These are phyloP conservation scores for Luvunga scandens DNA, from an alignment of 345 rosid species.

Conservation along the genomic window DNA sequence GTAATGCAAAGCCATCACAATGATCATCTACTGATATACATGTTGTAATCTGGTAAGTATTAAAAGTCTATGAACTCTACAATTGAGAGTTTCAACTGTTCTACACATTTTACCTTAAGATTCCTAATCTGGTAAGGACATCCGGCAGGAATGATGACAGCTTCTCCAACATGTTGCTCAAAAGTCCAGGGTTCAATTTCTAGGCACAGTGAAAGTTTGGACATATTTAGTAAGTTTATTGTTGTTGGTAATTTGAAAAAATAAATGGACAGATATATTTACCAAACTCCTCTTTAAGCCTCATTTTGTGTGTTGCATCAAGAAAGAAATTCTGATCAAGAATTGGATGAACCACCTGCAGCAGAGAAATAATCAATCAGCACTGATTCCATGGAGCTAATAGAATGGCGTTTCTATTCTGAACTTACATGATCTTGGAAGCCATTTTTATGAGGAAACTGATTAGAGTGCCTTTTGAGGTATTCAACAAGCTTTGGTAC, in stretches of 20 bases:
- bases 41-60: neutral
- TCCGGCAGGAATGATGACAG: constrained; percentile 88
- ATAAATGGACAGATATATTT: constrained; percentile 22
- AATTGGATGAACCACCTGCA: constrained; percentile 77
- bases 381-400: constrained; percentile 7
- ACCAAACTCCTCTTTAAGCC: constrained; percentile 89
- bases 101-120: constrained; percentile 51
- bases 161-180: constrained; percentile 93
- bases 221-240: neutral
- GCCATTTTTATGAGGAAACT: constrained; percentile 42
- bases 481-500: constrained; percentile 78
- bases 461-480: constrained; percentile 58
- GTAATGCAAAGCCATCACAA: neutral
- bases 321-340: constrained; percentile 85
- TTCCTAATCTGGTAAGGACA: constrained; percentile 90
- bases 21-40: neutral
- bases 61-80: neutral
- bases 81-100: neutral
- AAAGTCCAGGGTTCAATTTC: constrained; percentile 96
- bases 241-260: neutral
- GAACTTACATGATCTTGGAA: constrained; percentile 53
- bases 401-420: neutral
- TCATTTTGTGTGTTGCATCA: constrained; percentile 64
- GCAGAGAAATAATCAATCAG: constrained; percentile 17
- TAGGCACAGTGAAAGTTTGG: constrained; percentile 23